These are phyloP conservation scores for Colletotrichum coccodes DNA, from an alignment of 2,329 filamentous ascomycete species.

Conservation along the genomic window DNA sequence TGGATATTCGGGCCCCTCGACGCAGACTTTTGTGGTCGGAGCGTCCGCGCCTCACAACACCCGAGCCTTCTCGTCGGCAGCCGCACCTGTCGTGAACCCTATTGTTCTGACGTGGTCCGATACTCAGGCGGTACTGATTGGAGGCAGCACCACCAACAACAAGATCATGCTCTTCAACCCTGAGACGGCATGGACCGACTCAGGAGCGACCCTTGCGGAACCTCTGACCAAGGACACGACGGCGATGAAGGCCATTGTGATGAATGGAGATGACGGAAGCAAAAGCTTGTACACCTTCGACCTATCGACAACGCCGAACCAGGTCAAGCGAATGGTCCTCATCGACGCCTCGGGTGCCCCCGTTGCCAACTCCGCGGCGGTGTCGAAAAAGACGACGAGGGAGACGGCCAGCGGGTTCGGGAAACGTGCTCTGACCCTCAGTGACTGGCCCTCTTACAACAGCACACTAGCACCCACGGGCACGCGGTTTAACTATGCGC, in stretches of 20 bases:
- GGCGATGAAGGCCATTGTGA: slow-evolving; percentile 68
- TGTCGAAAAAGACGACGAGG: slow-evolving; percentile 38
- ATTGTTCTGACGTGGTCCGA: slow-evolving; percentile 80
- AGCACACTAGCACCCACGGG: slow-evolving; percentile 73
- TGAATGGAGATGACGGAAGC: slow-evolving; percentile 80
- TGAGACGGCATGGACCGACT: slow-evolving; percentile 71
- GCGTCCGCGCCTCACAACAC: slow-evolving; percentile 74
- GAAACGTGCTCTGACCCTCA: slow-evolving; percentile 62
- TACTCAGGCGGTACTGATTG: slow-evolving; percentile 77
- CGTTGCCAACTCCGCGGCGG: slow-evolving; percentile 56
- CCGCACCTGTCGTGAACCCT: slow-evolving; percentile 73
- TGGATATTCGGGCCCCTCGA: slow-evolving; percentile 66
- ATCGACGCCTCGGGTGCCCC: slow-evolving; percentile 68
- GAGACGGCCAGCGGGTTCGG: not conserved
- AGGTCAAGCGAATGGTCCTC: slow-evolving; percentile 76
- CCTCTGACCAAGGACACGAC: slow-evolving; percentile 69
- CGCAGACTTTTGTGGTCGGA: slow-evolving; percentile 80
- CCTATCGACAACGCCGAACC: slow-evolving; percentile 77
- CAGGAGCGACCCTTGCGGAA: slow-evolving; percentile 70
- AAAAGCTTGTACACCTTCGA: slow-evolving; percentile 85
- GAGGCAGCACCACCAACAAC: slow-evolving; percentile 74
- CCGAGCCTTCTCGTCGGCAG: slow-evolving; percentile 65
- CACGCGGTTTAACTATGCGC: slow-evolving; percentile 74
- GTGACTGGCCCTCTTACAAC: slow-evolving; percentile 84
- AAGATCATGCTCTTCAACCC: slow-evolving; percentile 79